These are phyloP conservation scores for Rhododendron molle DNA, from an alignment of 148 eudicot genomes.

Conservation along the genomic window DNA sequence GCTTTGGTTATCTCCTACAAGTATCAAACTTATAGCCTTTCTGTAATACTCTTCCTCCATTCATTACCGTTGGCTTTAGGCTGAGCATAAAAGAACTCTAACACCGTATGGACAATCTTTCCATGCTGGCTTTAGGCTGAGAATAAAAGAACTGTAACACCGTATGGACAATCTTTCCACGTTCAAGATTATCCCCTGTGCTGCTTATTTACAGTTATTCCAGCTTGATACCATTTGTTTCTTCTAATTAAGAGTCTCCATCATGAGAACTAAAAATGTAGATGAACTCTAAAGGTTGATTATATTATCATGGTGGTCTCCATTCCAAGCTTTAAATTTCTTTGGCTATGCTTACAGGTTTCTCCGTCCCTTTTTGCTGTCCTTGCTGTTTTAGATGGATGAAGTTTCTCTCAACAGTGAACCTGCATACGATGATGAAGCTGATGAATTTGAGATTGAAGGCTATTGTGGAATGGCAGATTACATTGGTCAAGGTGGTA, in stretches of 20 bases:
- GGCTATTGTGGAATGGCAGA: slow-evolving; percentile 35
- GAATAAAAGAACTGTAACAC: too few relatives aligned
- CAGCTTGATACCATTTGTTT: not conserved
- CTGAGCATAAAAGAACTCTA: not conserved
- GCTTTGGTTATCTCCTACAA: not conserved
- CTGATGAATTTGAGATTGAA: slow-evolving; percentile 29
- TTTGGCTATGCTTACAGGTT: not conserved
- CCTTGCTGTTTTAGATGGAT: slow-evolving; percentile 27
- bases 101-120: not conserved
- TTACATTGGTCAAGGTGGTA: slow-evolving; percentile 23
- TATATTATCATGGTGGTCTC: not conserved
- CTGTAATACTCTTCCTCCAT: not conserved
- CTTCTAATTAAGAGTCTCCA: not conserved
- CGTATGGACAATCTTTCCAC: not conserved
- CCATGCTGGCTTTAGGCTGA: not conserved
- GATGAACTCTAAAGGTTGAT: not conserved
- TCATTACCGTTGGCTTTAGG: not conserved
- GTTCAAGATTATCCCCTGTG: not conserved
- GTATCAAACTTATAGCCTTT: not conserved
- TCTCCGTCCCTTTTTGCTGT: not conserved
- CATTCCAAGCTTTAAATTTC: not conserved
- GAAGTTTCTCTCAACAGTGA: slow-evolving; percentile 30
- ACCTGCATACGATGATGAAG: slow-evolving; percentile 27
- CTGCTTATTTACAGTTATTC: not conserved
- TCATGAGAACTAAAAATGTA: not conserved